These are phyloP conservation scores for Saitozyma podzolica DNA, from an alignment of 768 basidiomycete genomes.

Conservation along the genomic window DNA sequence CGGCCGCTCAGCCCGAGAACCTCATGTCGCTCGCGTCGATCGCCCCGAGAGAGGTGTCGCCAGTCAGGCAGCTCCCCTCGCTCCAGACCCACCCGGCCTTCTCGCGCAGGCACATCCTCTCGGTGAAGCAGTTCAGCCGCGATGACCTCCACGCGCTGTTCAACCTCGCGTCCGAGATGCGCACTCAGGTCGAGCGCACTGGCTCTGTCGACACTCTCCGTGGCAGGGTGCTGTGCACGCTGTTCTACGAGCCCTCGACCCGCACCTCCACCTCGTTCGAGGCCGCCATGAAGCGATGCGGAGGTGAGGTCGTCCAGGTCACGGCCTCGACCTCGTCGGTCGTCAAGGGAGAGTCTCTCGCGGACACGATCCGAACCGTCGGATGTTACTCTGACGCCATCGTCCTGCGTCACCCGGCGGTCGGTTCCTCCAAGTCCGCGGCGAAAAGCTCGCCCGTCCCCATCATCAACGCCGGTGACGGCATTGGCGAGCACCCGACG, in stretches of 20 bases:
- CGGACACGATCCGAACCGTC: conserved; percentile 90
- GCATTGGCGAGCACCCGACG: conserved; percentile 94
- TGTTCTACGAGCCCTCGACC: conserved; percentile 97
- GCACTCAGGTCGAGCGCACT: conserved; percentile 87
- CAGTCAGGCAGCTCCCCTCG: conserved; percentile 55
- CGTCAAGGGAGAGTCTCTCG: conserved; percentile 85
- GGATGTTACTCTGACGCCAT: conserved; percentile 94
- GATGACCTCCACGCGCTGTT: conserved; percentile 91
- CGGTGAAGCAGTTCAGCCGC: conserved; percentile 88
- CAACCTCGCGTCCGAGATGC: conserved; percentile 94
- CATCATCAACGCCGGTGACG: conserved; percentile 94
- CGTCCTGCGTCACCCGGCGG: conserved; percentile 88
- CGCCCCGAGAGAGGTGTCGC: conserved; percentile 49
- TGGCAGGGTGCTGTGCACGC: conserved; percentile 82
- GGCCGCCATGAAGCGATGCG: conserved; percentile 97
- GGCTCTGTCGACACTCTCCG: conserved; percentile 84
- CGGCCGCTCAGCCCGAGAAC: conserved; percentile 26
- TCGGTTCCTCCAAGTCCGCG: conserved; percentile 91
- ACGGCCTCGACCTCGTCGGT: conserved; percentile 80
- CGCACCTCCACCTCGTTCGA: conserved; percentile 95
- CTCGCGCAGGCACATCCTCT: conserved; percentile 87
- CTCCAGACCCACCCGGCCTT: conserved; percentile 76
- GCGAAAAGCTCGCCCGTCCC: conserved; percentile 95
- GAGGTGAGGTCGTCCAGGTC: conserved; percentile 89
- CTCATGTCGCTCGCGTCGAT: conserved; percentile 45